Percentiles rank a stretch among this genome's conserved stretches.
Evolutionary conservation across 495 filamentous ascomycete species (phyloP).

Genomic region (Penicillium mononematosum): DNA sequence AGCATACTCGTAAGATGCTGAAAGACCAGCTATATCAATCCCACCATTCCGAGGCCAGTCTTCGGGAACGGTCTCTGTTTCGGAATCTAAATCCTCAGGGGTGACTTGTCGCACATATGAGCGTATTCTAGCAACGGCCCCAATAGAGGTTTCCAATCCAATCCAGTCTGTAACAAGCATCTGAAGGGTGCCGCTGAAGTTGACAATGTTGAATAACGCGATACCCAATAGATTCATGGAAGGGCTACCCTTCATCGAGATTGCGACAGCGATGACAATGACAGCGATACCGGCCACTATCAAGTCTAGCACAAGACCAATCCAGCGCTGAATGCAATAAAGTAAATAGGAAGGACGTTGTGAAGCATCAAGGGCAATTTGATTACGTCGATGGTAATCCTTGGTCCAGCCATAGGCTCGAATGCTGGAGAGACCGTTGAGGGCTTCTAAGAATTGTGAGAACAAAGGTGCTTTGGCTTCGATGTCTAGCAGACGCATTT

Average conservation of each 20-base stretch:
- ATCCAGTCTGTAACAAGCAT: conserved; percentile 27
- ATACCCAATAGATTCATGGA: conserved; percentile 29
- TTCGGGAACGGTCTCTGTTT: conserved; percentile 16
- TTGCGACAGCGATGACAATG: conserved; percentile 41
- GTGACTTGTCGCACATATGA: conserved; percentile 20
- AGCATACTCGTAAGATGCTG: conserved; percentile 30
- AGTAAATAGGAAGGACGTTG: conserved; percentile 55
- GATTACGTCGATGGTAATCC: conserved; percentile 59
- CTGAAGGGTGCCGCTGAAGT: conserved; percentile 28
- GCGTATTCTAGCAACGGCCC: conserved; percentile 30
- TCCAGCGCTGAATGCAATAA: conserved; percentile 68
- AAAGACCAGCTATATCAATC: conserved; percentile 21
- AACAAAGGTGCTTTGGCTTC: conserved; percentile 63
- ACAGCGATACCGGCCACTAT: conserved; percentile 58
- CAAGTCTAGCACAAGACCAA: conserved; percentile 62
- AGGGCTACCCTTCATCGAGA: conserved; percentile 20
- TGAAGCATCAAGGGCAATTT: conserved; percentile 56
- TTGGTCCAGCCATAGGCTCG: conserved; percentile 65
- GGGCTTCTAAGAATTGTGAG: conserved; percentile 64
- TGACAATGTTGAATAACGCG: conserved; percentile 34
- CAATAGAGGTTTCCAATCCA: conserved; percentile 32
- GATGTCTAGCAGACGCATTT: conserved; percentile 57
- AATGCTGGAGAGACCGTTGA: conserved; percentile 68
- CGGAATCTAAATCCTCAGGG: conserved; percentile 23
- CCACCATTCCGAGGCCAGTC: conserved; percentile 24